A percentile compares a stretch with the other conserved stretches of the same genome.
phyloP scores from a whole-genome alignment of 345 rosid species.

The Bruguiera parviflora region DNA sequence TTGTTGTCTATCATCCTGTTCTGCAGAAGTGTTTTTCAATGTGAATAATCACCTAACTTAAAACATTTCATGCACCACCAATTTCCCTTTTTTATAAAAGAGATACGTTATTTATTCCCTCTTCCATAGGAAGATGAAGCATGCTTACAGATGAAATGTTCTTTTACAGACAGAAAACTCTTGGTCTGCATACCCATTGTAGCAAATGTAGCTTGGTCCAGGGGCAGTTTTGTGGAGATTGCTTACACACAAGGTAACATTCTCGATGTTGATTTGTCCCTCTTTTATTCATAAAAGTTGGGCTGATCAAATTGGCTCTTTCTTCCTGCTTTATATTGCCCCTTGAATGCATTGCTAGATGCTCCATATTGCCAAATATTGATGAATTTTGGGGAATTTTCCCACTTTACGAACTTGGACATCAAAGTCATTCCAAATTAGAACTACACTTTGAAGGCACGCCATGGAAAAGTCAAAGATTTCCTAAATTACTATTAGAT shows the following conservation, averaged over 20 bases:
- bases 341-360: not conserved
- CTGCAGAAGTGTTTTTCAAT: not conserved
- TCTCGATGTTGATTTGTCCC: not conserved
- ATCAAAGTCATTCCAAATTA: not conserved
- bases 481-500: not conserved
- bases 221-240: slow-evolving; percentile 43
- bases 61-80: not conserved
- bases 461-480: not conserved
- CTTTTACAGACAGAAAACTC: slow-evolving; percentile 33
- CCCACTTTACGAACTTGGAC: not conserved
- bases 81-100: not conserved
- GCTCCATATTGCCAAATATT: not conserved
- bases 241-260: slow-evolving; percentile 35
- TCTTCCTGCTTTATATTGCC: not conserved
- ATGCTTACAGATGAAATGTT: slow-evolving; percentile 9
- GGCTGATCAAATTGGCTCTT: not conserved
- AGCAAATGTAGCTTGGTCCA: slow-evolving; percentile 29
- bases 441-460: not conserved
- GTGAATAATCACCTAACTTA: not conserved
- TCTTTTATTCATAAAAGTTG: not conserved
- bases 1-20: not conserved
- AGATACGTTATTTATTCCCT: not conserved
- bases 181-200: slow-evolving; percentile 32
- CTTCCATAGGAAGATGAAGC: not conserved
- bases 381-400: no score